A percentile compares a stretch with the other conserved stretches of the same genome.
Evolutionary conservation across 345 rosid species (phyloP).

Genomic region (Arabidopsis suecica): DNA sequence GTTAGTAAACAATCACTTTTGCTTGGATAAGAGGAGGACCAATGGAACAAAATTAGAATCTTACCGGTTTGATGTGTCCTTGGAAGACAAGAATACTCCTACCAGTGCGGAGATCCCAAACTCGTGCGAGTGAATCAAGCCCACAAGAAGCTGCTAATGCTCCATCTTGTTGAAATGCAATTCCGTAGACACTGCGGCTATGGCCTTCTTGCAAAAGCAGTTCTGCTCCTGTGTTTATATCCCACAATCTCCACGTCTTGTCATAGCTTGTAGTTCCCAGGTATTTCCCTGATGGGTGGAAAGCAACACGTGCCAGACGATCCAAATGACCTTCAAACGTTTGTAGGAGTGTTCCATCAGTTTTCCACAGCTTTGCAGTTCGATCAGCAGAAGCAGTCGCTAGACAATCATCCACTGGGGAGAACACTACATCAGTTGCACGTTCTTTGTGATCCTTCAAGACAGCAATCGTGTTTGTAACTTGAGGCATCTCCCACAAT

Average conservation of each 20-base stretch:
- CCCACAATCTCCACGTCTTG: slow-evolving; percentile 99
- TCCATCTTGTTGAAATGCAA: slow-evolving; percentile 94
- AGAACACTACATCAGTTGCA: slow-evolving; percentile 89
- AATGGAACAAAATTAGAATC: slow-evolving; percentile 29
- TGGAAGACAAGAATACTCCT: slow-evolving; percentile 84
- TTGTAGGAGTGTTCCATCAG: slow-evolving; percentile 76
- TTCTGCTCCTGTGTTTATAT: slow-evolving; percentile 77
- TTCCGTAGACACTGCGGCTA: slow-evolving; percentile 87
- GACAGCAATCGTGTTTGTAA: slow-evolving; percentile 59
- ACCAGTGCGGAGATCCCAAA: slow-evolving; percentile 99
- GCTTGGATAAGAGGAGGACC: not conserved
- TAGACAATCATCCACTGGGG: slow-evolving; percentile 66
- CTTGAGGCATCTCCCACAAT: slow-evolving; percentile 85
- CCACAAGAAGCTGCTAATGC: slow-evolving; percentile 93
- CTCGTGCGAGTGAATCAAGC: slow-evolving; percentile 85
- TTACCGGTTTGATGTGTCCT: slow-evolving; percentile 94
- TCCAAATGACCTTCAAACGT: slow-evolving; percentile 92
- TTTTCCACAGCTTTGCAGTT: slow-evolving; percentile 88
- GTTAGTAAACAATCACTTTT: not conserved
- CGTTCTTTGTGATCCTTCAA: slow-evolving; percentile 93
- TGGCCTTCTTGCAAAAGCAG: slow-evolving; percentile 98
- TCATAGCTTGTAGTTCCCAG: slow-evolving; percentile 94
- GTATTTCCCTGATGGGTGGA: slow-evolving; percentile 96
- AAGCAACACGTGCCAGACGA: slow-evolving; percentile 88
- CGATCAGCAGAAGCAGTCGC: slow-evolving; percentile 99